Evolutionary conservation across 495 filamentous ascomycete genomes (phyloP).

Genomic region (Hypoxylon subgilvum): DNA sequence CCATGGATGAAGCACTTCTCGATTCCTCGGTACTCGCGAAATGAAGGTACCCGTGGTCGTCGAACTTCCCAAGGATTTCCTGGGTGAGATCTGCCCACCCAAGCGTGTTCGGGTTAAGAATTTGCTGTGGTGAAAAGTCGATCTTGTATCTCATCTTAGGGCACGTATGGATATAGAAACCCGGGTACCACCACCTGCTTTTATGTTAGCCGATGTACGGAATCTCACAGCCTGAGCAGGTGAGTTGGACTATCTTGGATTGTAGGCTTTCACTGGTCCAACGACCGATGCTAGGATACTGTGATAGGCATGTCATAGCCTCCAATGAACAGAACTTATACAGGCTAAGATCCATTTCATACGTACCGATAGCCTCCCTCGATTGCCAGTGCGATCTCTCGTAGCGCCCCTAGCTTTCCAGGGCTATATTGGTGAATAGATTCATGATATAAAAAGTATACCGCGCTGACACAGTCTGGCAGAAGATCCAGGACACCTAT

Average conservation of each 20-base stretch:
- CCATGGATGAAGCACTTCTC: conserved; percentile 16
- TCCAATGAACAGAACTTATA: too few species aligned
- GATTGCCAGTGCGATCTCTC: conserved; percentile 78
- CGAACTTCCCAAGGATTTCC: conserved; percentile 67
- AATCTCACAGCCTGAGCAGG: too few species aligned
- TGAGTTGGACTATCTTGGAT: too few species aligned
- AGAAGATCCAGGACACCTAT: conserved; percentile 88
- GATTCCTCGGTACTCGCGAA: conserved; percentile 54
- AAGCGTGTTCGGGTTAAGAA: conserved; percentile 79
- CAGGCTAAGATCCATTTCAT: conserved; percentile 38
- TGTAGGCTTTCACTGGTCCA: too few species aligned
- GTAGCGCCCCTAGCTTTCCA: conserved; percentile 85
- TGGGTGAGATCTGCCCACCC: conserved; percentile 78
- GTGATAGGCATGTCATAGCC: too few species aligned
- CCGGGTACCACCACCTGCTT: conserved; percentile 56
- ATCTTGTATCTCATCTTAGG: conserved; percentile 78
- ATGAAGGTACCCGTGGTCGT: conserved; percentile 70
- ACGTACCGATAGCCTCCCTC: conserved; percentile 69
- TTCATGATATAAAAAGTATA: conserved; percentile 93
- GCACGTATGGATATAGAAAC: conserved; percentile 59
- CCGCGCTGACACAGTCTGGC: conserved; percentile 85
- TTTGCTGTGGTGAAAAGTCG: conserved; percentile 79
- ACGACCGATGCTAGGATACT: too few species aligned
- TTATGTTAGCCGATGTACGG: conserved; percentile 9
- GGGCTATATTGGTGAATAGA: conserved; percentile 79